Conservation (phyloP, 2,329 filamentous ascomycete genomes). For the Microthyrium microscopicum region DNA sequence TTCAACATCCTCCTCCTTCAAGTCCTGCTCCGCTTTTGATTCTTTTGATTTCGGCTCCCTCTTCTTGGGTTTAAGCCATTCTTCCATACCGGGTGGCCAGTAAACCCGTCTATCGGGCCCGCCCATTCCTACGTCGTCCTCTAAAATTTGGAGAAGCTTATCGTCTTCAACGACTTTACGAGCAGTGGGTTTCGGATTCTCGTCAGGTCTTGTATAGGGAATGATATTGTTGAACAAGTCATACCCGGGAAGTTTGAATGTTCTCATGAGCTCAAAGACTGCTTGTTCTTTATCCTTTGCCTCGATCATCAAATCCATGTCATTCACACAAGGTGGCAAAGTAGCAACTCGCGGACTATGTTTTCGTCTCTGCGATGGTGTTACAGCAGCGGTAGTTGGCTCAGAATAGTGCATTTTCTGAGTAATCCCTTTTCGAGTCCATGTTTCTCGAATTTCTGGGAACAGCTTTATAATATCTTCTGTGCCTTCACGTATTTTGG, state of each 20-base stretch:
- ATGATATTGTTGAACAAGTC: conserved; percentile 60
- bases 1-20: not conserved
- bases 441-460: conserved; percentile 65
- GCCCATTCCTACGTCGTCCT: conserved; percentile 63
- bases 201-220: conserved; percentile 60
- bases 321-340: conserved; percentile 62
- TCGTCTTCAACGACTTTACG: conserved; percentile 19
- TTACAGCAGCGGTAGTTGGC: conserved; percentile 58
- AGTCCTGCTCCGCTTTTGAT: not conserved
- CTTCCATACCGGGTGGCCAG: conserved; percentile 80
- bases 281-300: conserved; percentile 97
- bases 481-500: conserved; percentile 64
- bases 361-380: conserved; percentile 62
- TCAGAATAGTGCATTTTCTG: conserved; percentile 98
- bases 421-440: conserved; percentile 66
- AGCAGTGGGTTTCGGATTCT: conserved; percentile 36
- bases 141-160: conserved; percentile 22
- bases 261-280: conserved; percentile 85
- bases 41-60: conserved; percentile 21
- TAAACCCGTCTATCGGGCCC: conserved; percentile 69
- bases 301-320: conserved; percentile 98
- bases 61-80: conserved; percentile 75
- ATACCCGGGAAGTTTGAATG: conserved; percentile 67
- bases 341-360: conserved; percentile 66
- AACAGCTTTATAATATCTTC: conserved; percentile 61